Percentiles rank a stretch among this genome's conserved stretches.
Conservation (phyloP, 1,284 basidiomycete species). For the Trichosporon asahii region DNA sequence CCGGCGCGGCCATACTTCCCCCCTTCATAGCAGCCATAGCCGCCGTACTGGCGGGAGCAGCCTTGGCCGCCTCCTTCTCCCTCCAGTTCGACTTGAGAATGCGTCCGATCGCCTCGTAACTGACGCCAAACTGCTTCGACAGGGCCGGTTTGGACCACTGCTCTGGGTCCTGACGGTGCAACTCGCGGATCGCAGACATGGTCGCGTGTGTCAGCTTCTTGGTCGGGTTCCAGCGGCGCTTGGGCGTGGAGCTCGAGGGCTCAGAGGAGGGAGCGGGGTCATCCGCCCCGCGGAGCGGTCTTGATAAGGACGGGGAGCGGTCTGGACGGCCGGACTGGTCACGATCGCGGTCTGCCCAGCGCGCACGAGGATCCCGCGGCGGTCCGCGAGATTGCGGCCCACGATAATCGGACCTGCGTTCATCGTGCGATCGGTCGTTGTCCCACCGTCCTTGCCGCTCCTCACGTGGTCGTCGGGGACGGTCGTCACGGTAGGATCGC, state of each 20-base stretch:
- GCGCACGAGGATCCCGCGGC: not conserved
- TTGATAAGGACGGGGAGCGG: no score
- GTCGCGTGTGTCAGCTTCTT: conserved; percentile 84
- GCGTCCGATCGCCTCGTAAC: conserved; percentile 77
- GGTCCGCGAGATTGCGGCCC: no score
- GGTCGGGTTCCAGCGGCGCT: conserved; percentile 67
- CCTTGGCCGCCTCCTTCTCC: conserved; percentile 58
- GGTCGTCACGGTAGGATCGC: not conserved
- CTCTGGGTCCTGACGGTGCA: conserved; percentile 67
- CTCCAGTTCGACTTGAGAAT: conserved; percentile 56
- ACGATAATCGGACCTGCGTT: not conserved
- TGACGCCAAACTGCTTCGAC: conserved; percentile 74
- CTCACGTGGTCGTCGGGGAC: not conserved
- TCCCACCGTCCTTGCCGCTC: no score
- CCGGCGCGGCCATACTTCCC: conserved; percentile 54
- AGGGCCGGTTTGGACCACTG: conserved; percentile 68
- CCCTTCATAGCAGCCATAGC: conserved; percentile 18
- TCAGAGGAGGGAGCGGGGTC: no score
- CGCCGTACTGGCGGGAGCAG: conserved; percentile 39
- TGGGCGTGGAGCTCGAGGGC: no score
- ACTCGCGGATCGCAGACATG: conserved; percentile 75
- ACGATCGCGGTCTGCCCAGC: not conserved
- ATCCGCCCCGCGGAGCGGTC: not conserved
- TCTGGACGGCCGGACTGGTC: no score
- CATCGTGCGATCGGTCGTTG: not conserved